phyloP scores from a whole-genome alignment of 495 filamentous ascomycete genomes.

The Trichoderma virens region DNA sequence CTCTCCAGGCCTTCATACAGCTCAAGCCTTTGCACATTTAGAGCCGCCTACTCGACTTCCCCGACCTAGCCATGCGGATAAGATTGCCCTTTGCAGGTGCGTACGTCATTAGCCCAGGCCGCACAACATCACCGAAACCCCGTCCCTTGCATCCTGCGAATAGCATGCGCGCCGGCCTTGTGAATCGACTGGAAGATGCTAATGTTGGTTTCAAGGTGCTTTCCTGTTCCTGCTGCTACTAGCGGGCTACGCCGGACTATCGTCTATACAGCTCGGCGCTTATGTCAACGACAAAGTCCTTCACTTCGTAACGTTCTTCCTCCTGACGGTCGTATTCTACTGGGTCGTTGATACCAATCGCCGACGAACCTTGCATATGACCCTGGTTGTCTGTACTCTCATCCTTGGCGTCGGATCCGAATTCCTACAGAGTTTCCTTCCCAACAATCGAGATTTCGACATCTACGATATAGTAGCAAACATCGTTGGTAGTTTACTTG shows the following conservation, averaged over 20 bases:
- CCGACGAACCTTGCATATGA: slow-evolving; percentile 74
- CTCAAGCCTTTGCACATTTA: neutral
- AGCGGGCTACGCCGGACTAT: slow-evolving; percentile 71
- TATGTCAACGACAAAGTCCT: slow-evolving; percentile 78
- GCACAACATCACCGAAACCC: slow-evolving; percentile 2
- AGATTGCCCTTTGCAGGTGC: slow-evolving; percentile 56
- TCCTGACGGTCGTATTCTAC: slow-evolving; percentile 84
- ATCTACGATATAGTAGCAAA: slow-evolving; percentile 82
- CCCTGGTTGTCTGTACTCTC: slow-evolving; percentile 69
- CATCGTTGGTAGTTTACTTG: slow-evolving; percentile 65
- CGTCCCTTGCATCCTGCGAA: neutral
- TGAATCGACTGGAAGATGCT: neutral
- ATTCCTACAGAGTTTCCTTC: slow-evolving; percentile 70
- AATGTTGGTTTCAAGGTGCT: slow-evolving; percentile 42
- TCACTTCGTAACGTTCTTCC: slow-evolving; percentile 83
- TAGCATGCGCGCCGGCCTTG: slow-evolving; percentile 7
- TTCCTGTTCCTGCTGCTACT: slow-evolving; percentile 71
- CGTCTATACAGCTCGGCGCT: slow-evolving; percentile 45
- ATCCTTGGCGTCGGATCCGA: slow-evolving; percentile 76
- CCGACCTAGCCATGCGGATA: slow-evolving; percentile 13
- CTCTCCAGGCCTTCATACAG: neutral
- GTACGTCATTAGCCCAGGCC: slow-evolving; percentile 8
- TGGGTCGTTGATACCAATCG: slow-evolving; percentile 92
- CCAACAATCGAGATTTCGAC: slow-evolving; percentile 79
- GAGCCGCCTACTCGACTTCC: neutral